phyloP scores from a whole-genome alignment of 768 basidiomycete genomes.

The Zangia roseola region DNA sequence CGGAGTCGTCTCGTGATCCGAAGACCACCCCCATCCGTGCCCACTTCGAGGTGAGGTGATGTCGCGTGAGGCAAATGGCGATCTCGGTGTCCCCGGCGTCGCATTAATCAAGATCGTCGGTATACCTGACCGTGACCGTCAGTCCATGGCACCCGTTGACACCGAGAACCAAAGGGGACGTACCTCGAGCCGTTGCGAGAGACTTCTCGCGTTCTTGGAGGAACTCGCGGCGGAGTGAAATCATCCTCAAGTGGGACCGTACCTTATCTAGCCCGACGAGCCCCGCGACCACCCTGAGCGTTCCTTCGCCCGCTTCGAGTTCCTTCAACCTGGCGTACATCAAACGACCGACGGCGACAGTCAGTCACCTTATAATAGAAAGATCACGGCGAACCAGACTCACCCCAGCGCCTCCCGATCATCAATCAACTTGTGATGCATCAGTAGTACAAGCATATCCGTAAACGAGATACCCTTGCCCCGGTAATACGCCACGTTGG shows the following conservation, averaged over 20 bases:
- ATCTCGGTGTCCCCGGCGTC: conserved; percentile 29
- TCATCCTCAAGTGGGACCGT: conserved; percentile 73
- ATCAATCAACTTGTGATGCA: conserved; percentile 89
- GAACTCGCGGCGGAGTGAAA: conserved; percentile 70
- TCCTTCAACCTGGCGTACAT: conserved; percentile 65
- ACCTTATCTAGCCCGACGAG: conserved; percentile 85
- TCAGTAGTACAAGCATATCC: conserved; percentile 81
- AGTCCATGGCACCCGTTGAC: not conserved
- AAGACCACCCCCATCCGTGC: not conserved
- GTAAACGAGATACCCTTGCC: conserved; percentile 88
- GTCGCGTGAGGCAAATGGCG: conserved; percentile 49
- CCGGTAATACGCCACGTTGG: conserved; percentile 65
- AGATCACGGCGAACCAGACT: conserved; percentile 29
- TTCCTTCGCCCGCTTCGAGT: conserved; percentile 70
- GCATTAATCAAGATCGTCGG: conserved; percentile 67
- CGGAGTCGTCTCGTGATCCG: conserved; percentile 6
- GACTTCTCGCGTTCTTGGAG: conserved; percentile 50
- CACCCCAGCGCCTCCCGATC: conserved; percentile 88
- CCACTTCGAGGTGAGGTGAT: conserved; percentile 43
- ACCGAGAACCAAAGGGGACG: no score
- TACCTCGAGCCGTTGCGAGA: not conserved
- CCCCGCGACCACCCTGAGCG: conserved; percentile 76
- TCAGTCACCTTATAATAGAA: not conserved
- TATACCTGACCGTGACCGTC: conserved; percentile 46
- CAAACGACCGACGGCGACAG: not conserved